Evolutionary conservation across 2,329 filamentous ascomycete species (phyloP).

Genomic region (Apiospora pterosperma): DNA sequence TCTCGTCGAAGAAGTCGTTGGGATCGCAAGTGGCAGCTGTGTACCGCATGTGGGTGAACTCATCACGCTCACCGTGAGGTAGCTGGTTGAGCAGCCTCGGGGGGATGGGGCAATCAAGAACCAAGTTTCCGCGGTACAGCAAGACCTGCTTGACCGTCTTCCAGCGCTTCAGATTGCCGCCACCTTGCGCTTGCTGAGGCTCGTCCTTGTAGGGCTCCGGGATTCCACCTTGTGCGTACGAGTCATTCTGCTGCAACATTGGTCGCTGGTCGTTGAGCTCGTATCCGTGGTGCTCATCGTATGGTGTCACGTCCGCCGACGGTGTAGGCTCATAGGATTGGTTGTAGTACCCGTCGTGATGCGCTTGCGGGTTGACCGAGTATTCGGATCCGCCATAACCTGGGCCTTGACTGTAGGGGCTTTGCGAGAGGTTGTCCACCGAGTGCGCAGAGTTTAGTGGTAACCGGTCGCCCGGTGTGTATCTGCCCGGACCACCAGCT

Average conservation of each 20-base stretch:
- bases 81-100: slow-evolving; percentile 84
- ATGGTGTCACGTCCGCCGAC: slow-evolving; percentile 52
- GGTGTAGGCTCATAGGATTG: slow-evolving; percentile 73
- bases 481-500: slow-evolving; percentile 34
- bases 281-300: slow-evolving; percentile 60
- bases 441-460: slow-evolving; percentile 76
- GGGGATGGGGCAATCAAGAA: slow-evolving; percentile 93
- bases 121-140: slow-evolving; percentile 92
- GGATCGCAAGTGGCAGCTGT: slow-evolving; percentile 98
- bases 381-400: slow-evolving; percentile 62
- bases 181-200: slow-evolving; percentile 42
- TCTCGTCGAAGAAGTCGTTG: slow-evolving; percentile 83
- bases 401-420: slow-evolving; percentile 39
- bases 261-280: slow-evolving; percentile 71
- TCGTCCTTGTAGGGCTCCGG: slow-evolving; percentile 45
- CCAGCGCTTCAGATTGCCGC: slow-evolving; percentile 75
- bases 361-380: slow-evolving; percentile 74
- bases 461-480: slow-evolving; percentile 70
- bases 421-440: slow-evolving; percentile 45
- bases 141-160: slow-evolving; percentile 99
- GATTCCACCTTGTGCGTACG: slow-evolving; percentile 28
- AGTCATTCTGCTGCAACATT: slow-evolving; percentile 66
- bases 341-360: slow-evolving; percentile 85
- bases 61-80: slow-evolving; percentile 87
- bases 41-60: slow-evolving; percentile 93